These are phyloP conservation scores for Suhomyces sp. DNA, from an alignment of 805 yeast species.

Conservation along the genomic window DNA sequence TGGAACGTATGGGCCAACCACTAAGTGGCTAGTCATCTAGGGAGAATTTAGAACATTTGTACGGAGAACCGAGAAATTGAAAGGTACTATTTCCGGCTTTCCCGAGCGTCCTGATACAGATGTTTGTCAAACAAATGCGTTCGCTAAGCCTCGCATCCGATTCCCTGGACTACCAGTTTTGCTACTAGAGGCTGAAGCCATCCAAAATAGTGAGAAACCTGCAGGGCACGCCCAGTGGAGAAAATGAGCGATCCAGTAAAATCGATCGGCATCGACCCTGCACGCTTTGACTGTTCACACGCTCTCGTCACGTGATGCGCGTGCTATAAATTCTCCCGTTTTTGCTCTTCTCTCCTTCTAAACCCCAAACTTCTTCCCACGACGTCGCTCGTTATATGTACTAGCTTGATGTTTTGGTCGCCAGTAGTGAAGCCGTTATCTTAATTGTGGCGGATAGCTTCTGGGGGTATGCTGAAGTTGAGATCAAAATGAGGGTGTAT, in stretches of 20 bases:
- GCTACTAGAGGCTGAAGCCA: neutral
- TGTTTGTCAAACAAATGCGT: neutral
- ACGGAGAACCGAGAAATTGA: neutral
- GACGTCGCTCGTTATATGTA: constrained; percentile 14
- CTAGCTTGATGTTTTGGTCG: constrained; percentile 4
- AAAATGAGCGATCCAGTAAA: neutral
- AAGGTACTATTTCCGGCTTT: neutral
- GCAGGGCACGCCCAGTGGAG: neutral
- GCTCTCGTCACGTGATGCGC: neutral
- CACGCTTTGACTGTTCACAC: neutral
- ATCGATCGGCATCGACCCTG: neutral
- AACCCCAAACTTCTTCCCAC: constrained; percentile 10
- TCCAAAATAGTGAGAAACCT: neutral
- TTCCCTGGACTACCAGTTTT: neutral
- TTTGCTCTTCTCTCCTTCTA: neutral
- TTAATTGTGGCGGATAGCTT: constrained; percentile 10
- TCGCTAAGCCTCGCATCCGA: neutral
- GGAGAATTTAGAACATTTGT: neutral
- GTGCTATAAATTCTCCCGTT: neutral
- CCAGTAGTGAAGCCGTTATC: constrained; percentile 13
- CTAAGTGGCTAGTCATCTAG: neutral
- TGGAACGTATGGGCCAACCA: neutral
- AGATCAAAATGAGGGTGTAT: constrained; percentile 24
- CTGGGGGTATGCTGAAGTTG: constrained; percentile 8
- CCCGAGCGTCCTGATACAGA: neutral